Conservation (phyloP, 768 basidiomycete genomes). For the Leucogyrophana mollusca region DNA sequence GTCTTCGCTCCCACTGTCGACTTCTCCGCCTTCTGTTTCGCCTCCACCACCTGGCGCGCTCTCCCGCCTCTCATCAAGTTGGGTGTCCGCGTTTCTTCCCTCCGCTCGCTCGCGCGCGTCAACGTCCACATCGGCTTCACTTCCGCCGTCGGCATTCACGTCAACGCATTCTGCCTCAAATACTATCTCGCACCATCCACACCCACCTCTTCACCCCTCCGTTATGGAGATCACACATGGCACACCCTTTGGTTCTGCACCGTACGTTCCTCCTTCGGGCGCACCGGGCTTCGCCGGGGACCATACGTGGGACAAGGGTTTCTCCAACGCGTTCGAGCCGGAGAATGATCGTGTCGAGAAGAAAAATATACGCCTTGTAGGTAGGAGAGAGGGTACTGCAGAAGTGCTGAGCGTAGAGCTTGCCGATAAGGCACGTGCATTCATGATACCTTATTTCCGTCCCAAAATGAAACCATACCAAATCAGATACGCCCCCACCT, state of each 20-base stretch:
- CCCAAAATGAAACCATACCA: not conserved
- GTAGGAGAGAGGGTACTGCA: slow-evolving; percentile 53
- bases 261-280: slow-evolving; percentile 52
- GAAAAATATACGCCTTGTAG: slow-evolving; percentile 49
- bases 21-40: slow-evolving; percentile 3
- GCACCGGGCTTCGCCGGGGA: slow-evolving; percentile 80
- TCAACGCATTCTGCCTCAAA: not conserved
- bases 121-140: slow-evolving; percentile 1
- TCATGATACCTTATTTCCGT: slow-evolving; percentile 2
- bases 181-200: slow-evolving; percentile 1
- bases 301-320: slow-evolving; percentile 65
- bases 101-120: slow-evolving; percentile 16
- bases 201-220: slow-evolving; percentile 13
- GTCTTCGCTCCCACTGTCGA: not conserved
- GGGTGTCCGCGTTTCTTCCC: slow-evolving; percentile 49
- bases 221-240: slow-evolving; percentile 35
- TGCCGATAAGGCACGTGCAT: slow-evolving; percentile 56
- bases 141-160: not conserved
- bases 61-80: slow-evolving; percentile 45
- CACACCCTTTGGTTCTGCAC: slow-evolving; percentile 49
- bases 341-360: slow-evolving; percentile 39
- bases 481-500: slow-evolving; percentile 67
- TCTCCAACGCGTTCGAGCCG: slow-evolving; percentile 44
- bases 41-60: slow-evolving; percentile 36
- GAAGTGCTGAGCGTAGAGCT: slow-evolving; percentile 51